These are phyloP conservation scores for Scenedesmus sp. DNA, from an alignment of 163 green algal species.

Conservation along the genomic window DNA sequence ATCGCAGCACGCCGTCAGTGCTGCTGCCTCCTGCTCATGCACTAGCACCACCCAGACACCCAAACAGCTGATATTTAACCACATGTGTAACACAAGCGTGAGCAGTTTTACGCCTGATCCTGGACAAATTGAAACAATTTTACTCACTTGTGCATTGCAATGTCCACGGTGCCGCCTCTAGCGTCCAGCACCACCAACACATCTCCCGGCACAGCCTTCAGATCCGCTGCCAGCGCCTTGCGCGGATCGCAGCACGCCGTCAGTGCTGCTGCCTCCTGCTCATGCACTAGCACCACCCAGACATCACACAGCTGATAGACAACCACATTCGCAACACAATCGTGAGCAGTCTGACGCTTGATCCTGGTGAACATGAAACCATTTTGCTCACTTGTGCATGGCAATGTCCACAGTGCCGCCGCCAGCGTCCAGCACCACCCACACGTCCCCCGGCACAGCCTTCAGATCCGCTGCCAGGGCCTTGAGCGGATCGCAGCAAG, in stretches of 20 bases:
- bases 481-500: not conserved
- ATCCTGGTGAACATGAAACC: no score
- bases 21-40: conserved; percentile 32
- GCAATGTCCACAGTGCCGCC: conserved; percentile 5
- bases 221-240: not conserved
- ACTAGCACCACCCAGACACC: no score
- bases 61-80: no score
- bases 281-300: conserved; percentile 3
- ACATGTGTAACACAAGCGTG: no score
- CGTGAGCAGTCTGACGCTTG: no score
- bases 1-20: not conserved
- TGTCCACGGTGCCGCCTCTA: not conserved
- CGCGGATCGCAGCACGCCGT: not conserved
- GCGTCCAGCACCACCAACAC: conserved; percentile 11
- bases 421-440: conserved; percentile 1
- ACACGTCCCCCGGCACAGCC: not conserved
- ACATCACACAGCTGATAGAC: no score
- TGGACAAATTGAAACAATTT: no score
- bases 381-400: conserved; percentile 5
- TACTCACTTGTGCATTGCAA: conserved; percentile 7
- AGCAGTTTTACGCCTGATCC: no score
- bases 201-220: not conserved
- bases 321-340: no score
- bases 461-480: not conserved
- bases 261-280: conserved; percentile 18